Conservation (phyloP, 208 protist genomes). For the Wallacemonas sp. region DNA sequence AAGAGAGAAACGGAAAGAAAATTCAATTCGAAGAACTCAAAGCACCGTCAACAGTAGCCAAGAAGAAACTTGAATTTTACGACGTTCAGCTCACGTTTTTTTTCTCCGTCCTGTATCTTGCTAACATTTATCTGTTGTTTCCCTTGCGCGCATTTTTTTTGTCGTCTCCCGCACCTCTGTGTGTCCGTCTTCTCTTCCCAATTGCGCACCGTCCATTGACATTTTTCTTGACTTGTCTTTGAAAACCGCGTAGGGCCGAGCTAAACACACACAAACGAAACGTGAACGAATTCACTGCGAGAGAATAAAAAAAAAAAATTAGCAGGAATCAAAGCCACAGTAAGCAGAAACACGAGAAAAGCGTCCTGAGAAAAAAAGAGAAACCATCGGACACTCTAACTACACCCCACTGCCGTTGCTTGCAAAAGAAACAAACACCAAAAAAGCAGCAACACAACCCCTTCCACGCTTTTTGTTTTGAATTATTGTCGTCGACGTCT, state of each 20-base stretch:
- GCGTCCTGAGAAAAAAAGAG: background rate
- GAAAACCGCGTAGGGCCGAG: background rate
- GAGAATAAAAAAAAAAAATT: background rate
- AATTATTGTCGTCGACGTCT: too few species aligned
- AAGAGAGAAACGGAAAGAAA: too few species aligned
- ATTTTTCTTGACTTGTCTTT: too few species aligned
- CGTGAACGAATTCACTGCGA: background rate
- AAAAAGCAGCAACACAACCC: too few species aligned
- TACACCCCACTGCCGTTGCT: too few species aligned
- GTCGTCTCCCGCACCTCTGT: slow-evolving; percentile 1
- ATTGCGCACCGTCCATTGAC: background rate
- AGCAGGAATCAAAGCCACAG: background rate
- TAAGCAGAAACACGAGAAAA: background rate
- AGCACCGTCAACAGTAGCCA: too few species aligned
- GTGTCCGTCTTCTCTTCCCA: background rate
- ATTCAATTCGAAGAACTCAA: too few species aligned
- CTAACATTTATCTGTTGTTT: too few species aligned
- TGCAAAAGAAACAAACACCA: too few species aligned
- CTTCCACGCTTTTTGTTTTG: too few species aligned
- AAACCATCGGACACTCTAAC: too few species aligned
- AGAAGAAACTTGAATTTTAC: background rate
- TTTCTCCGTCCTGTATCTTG: too few species aligned
- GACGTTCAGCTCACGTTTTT: background rate
- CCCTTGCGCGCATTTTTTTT: background rate
- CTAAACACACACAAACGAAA: background rate